Conservation (phyloP, 148 eudicot genomes). For the Heliosperma pusillum region DNA sequence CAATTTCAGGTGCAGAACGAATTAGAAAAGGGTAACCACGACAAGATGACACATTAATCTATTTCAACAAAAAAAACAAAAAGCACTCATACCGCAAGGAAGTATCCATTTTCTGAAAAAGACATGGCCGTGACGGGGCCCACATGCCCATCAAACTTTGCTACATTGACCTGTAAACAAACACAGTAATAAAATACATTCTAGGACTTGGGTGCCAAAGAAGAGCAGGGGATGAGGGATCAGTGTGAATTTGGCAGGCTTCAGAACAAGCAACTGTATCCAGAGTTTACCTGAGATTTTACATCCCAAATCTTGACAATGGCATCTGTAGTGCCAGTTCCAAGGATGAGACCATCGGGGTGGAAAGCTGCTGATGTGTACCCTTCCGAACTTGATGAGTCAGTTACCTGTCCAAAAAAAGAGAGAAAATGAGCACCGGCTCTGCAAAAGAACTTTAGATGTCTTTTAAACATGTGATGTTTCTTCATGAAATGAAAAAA, state of each 20-base stretch:
- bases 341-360: conserved; percentile 98
- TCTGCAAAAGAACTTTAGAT: background rate
- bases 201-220: background rate
- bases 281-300: conserved; percentile 69
- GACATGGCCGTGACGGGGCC: conserved; percentile 90
- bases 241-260: background rate
- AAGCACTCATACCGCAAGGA: conserved; percentile 64
- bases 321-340: conserved; percentile 86
- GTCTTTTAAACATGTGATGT: background rate
- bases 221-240: background rate
- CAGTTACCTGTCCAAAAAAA: conserved; percentile 56
- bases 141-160: conserved; percentile 79
- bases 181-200: background rate
- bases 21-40: conserved; percentile 3
- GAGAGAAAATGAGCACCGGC: conserved; percentile 1
- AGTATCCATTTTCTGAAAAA: conserved; percentile 97
- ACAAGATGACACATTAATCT: background rate
- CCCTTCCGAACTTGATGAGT: conserved; percentile 68
- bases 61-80: background rate
- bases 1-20: background rate
- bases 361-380: conserved; percentile 95
- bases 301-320: conserved; percentile 96
- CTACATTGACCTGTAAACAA: conserved; percentile 65
- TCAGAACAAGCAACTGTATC: background rate
- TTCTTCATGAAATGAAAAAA: background rate